Evolutionary conservation across 2,329 filamentous ascomycete genomes (phyloP).

Genomic region (Aspergillus terreus): DNA sequence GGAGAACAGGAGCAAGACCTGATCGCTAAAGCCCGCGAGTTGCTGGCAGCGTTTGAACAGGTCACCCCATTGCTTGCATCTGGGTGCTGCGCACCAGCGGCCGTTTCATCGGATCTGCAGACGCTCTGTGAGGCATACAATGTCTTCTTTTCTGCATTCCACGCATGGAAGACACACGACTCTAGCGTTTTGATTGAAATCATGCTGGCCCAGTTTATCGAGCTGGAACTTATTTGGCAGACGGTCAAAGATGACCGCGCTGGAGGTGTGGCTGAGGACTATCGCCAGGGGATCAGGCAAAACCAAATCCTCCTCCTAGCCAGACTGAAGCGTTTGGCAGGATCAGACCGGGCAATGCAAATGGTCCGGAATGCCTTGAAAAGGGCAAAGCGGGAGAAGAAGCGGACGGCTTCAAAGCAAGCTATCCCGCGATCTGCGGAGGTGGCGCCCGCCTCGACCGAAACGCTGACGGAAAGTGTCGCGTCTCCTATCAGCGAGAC

Average conservation of each 20-base stretch:
- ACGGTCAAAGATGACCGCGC: constrained; percentile 61
- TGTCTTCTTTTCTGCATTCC: constrained; percentile 60
- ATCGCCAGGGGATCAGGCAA: constrained; percentile 61
- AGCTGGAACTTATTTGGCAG: constrained; percentile 64
- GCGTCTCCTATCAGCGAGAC: constrained; percentile 39
- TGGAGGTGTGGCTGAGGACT: constrained; percentile 61
- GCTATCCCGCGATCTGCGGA: constrained; percentile 56
- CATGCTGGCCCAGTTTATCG: constrained; percentile 64
- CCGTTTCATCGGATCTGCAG: constrained; percentile 47
- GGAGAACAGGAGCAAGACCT: constrained; percentile 62
- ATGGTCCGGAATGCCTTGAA: constrained; percentile 59
- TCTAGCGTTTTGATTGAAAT: constrained; percentile 61
- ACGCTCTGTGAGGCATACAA: constrained; percentile 54
- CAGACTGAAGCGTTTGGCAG: constrained; percentile 59
- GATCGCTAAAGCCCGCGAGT: constrained; percentile 57
- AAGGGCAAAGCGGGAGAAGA: constrained; percentile 54
- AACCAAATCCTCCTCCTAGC: constrained; percentile 63
- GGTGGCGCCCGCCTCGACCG: constrained; percentile 28
- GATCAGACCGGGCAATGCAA: constrained; percentile 56
- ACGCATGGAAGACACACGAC: constrained; percentile 63
- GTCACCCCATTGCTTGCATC: constrained; percentile 48
- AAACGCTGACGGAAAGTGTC: constrained; percentile 34
- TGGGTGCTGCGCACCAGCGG: constrained; percentile 33
- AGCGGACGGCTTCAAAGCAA: constrained; percentile 51
- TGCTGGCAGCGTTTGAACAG: constrained; percentile 55